These are phyloP conservation scores for Lentinula sp. DNA, from an alignment of 768 basidiomycete species.

Conservation along the genomic window DNA sequence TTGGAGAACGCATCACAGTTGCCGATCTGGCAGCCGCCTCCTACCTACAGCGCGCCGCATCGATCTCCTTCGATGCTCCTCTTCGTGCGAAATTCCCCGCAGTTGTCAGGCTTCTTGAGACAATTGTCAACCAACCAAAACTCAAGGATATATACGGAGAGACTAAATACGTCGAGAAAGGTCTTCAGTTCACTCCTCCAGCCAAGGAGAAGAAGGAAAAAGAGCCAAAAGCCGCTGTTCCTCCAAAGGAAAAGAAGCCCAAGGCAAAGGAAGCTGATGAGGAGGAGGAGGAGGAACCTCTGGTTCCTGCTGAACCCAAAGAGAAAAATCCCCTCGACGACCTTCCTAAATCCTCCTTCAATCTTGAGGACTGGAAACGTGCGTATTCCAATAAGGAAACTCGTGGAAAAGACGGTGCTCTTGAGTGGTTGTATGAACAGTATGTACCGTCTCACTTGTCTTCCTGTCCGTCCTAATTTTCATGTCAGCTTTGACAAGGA, in stretches of 20 bases:
- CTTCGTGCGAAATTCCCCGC: conserved; percentile 66
- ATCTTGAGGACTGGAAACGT: conserved; percentile 96
- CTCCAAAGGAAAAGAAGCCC: conserved; percentile 43
- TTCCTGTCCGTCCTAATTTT: not conserved
- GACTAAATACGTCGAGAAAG: conserved; percentile 61
- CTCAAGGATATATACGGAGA: conserved; percentile 64
- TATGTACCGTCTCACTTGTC: conserved; percentile 28
- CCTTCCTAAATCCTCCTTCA: conserved; percentile 82
- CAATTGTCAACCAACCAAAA: conserved; percentile 78
- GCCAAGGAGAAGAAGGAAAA: conserved; percentile 67
- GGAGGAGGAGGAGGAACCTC: conserved; percentile 73
- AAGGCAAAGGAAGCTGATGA: conserved; percentile 51
- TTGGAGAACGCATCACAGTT: conserved; percentile 89
- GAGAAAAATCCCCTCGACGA: conserved; percentile 91
- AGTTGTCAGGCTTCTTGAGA: conserved; percentile 80
- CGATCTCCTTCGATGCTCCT: conserved; percentile 57
- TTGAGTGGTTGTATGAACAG: conserved; percentile 98
- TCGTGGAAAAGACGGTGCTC: conserved; percentile 67
- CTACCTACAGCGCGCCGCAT: conserved; percentile 47
- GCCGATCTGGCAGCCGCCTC: conserved; percentile 77
- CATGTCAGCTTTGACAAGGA: conserved; percentile 70
- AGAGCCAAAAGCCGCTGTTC: conserved; percentile 43
- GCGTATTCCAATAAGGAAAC: conserved; percentile 99
- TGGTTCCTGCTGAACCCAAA: conserved; percentile 80
- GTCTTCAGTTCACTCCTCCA: conserved; percentile 63